Evolutionary conservation across 73 alveolate species (phyloP), one percentile per base, ranked within the genome.

Genomic region (Urostyla sp.): DNA sequence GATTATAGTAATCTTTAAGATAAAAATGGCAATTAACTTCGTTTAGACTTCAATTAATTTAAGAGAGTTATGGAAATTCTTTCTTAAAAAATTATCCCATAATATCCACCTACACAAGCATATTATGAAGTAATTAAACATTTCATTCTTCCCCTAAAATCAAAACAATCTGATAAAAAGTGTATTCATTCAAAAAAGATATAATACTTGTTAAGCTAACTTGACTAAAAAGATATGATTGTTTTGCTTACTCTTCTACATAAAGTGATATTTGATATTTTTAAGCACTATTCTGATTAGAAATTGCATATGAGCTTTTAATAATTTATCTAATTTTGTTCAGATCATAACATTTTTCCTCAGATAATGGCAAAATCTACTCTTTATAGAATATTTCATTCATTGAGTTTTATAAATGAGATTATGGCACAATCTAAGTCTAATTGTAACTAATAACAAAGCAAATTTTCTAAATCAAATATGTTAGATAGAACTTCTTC

Each of bases 271-370:
- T 23, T 48, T 7, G 83, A 69, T 27, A 38, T 49, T 48, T 69
- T 37, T 27, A 69, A 38, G 34, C 7, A 20, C 1, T 69, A 69
- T 49, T 54, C 83, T 13, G 72, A 69, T 48, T 10, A 45, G 34
- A 69, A 49, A 30, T 67, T 54, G 7, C 34, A 69, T 30, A 44
- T 69, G 69, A 49, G 49, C 69, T 69, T 69, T 32, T 16, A 69
- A 48, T 26, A 45, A 16, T 69, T 37, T 28, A 49, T 69, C 4
- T 34, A 69, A 16, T 69, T 69, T 48, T 69, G 83, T 69, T 11
- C 56, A 3, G 83, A 69, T 37, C 48, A 69, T 48, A 69, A 69
- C 30, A 69, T 69, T 48, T 69, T 69, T 35, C 83, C 83, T 6
- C 1, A 21, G 16, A 16, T 31, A 13, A 52, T 69, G n/a, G 49